phyloP scores from a whole-genome alignment of 78 protist genomes.

The Dictyostelium discoideum region DNA sequence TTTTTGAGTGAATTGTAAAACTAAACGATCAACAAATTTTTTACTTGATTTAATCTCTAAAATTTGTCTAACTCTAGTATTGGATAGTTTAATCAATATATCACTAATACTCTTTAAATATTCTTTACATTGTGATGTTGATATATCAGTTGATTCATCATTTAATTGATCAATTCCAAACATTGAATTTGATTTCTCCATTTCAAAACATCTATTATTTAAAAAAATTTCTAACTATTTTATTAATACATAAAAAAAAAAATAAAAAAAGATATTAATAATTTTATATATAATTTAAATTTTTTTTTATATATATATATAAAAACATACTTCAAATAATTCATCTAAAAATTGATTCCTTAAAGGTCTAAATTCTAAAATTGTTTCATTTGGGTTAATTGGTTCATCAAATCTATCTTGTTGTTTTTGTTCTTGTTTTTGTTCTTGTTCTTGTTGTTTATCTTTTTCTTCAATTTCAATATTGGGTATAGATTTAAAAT shows the following conservation, averaged over 20 bases:
- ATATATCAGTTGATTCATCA: neutral
- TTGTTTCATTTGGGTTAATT: slow-evolving; percentile 22
- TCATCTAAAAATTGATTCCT: slow-evolving; percentile 69
- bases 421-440: neutral
- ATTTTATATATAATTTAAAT: neutral
- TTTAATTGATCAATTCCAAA: slow-evolving; percentile 36
- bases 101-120: neutral
- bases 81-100: neutral
- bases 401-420: neutral
- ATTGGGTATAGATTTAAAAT: neutral
- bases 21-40: slow-evolving; percentile 52
- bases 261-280: neutral
- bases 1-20: slow-evolving; percentile 66
- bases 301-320: neutral
- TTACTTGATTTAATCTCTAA: slow-evolving; percentile 57
- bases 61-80: slow-evolving; percentile 30
- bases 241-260: neutral
- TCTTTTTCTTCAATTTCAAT: neutral
- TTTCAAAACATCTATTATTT: slow-evolving; percentile 26
- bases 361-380: slow-evolving; percentile 20
- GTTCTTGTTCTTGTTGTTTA: neutral
- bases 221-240: slow-evolving; percentile 35
- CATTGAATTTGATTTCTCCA: slow-evolving; percentile 17
- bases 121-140: slow-evolving; percentile 34
- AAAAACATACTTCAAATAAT: slow-evolving; percentile 14